phyloP scores from a whole-genome alignment of 768 basidiomycete species.

The Suillus brevipes region DNA sequence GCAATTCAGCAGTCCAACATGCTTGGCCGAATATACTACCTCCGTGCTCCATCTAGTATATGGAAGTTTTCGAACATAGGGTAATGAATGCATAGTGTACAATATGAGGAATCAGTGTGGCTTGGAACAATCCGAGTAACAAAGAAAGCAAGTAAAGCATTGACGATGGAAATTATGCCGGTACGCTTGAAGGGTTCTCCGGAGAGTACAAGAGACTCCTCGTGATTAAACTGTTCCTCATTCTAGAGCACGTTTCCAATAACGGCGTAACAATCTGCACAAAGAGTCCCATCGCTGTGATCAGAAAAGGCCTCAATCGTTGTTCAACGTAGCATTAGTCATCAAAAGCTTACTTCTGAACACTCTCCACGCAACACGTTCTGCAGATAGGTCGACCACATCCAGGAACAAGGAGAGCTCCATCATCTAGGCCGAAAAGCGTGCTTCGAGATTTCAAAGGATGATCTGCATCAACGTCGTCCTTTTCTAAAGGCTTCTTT shows the following conservation, averaged over 20 bases:
- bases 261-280: slow-evolving; percentile 32
- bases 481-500: slow-evolving; percentile 30
- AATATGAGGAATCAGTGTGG: slow-evolving; percentile 3
- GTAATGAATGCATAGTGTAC: slow-evolving; percentile 6
- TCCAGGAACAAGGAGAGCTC: slow-evolving; percentile 25
- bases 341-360: slow-evolving; percentile 31
- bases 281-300: slow-evolving; percentile 32
- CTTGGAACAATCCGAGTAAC: background rate
- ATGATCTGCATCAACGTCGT: slow-evolving; percentile 18
- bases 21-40: background rate
- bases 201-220: background rate
- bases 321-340: background rate
- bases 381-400: slow-evolving; percentile 38
- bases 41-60: background rate
- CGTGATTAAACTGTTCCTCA: background rate
- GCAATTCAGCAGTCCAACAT: background rate
- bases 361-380: slow-evolving; percentile 37
- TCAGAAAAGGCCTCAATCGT: background rate
- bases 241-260: slow-evolving; percentile 10
- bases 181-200: background rate
- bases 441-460: slow-evolving; percentile 8
- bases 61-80: background rate
- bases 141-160: slow-evolving; percentile 4
- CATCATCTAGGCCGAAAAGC: slow-evolving; percentile 9
- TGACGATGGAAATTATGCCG: background rate